These are phyloP conservation scores for Phoma sp. DNA, from an alignment of 2,329 filamentous ascomycete species.

Conservation along the genomic window DNA sequence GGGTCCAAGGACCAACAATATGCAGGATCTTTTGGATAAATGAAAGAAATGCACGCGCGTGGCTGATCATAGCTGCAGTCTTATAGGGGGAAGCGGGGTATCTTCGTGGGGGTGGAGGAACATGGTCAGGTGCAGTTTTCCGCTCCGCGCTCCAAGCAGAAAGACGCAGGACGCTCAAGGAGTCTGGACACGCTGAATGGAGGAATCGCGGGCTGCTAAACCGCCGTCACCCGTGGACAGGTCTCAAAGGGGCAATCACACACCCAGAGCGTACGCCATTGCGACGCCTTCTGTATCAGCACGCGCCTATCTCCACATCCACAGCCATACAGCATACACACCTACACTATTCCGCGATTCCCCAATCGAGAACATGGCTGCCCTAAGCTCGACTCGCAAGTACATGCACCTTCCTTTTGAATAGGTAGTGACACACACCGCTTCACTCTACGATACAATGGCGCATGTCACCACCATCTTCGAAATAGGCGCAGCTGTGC, in stretches of 20 bases:
- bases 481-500: conserved; percentile 1
- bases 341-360: background rate
- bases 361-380: background rate
- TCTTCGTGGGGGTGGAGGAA: conserved; percentile 12
- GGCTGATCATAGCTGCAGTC: conserved; percentile 13
- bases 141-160: conserved; percentile 14
- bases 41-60: conserved; percentile 13
- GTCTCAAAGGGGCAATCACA: background rate
- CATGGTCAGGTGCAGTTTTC: conserved; percentile 5
- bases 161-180: background rate
- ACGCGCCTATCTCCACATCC: conserved; percentile 14
- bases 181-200: conserved; percentile 4
- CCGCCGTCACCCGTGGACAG: conserved; percentile 2
- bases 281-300: background rate
- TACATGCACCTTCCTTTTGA: conserved; percentile 4
- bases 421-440: conserved; percentile 18
- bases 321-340: background rate
- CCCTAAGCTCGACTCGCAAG: background rate
- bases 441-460: background rate
- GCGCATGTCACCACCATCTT: background rate
- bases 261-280: background rate
- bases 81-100: conserved; percentile 19
- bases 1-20: conserved; percentile 30
- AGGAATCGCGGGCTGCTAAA: conserved; percentile 6
- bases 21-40: conserved; percentile 20